These are phyloP conservation scores for Geranomyces variabilis DNA, from an alignment of 192 early-diverging fungal genomes.

Conservation along the genomic window DNA sequence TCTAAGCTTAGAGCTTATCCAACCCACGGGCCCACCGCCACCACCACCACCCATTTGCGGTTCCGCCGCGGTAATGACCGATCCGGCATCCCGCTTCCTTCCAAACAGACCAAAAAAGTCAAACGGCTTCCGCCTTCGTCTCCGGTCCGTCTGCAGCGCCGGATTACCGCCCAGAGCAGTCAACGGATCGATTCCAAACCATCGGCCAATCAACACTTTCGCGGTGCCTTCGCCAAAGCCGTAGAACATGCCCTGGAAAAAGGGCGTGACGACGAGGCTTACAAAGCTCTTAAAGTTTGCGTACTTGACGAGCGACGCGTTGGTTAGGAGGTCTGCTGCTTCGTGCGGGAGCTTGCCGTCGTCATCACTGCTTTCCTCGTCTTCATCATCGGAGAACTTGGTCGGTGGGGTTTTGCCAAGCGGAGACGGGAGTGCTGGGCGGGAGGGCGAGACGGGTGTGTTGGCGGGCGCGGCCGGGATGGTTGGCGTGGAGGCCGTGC, in stretches of 20 bases:
- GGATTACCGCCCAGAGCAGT: constrained; percentile 34
- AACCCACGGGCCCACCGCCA: no score
- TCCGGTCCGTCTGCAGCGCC: constrained; percentile 4
- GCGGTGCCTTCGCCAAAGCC: constrained; percentile 57
- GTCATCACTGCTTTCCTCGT: neutral
- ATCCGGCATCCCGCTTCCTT: neutral
- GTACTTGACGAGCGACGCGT: constrained; percentile 11
- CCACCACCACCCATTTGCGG: no score
- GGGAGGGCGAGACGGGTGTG: neutral
- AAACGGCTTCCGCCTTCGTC: neutral
- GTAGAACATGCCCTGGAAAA: constrained; percentile 57
- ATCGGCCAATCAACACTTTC: constrained; percentile 47
- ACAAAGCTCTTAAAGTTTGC: constrained; percentile 21
- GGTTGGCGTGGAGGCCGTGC: neutral
- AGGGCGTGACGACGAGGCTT: constrained; percentile 39
- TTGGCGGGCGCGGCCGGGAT: constrained; percentile 3
- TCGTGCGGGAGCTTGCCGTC: neutral
- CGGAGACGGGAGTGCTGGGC: neutral
- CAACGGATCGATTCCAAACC: constrained; percentile 49
- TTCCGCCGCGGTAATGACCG: no score
- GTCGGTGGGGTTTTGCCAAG: neutral
- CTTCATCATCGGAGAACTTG: neutral
- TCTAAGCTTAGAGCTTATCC: no score
- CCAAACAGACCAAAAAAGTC: neutral
- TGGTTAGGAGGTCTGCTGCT: neutral